Percentiles rank a stretch among this genome's conserved stretches.
Evolutionary conservation across 768 basidiomycete species (phyloP).

Genomic region (Hygrocybe punicea): DNA sequence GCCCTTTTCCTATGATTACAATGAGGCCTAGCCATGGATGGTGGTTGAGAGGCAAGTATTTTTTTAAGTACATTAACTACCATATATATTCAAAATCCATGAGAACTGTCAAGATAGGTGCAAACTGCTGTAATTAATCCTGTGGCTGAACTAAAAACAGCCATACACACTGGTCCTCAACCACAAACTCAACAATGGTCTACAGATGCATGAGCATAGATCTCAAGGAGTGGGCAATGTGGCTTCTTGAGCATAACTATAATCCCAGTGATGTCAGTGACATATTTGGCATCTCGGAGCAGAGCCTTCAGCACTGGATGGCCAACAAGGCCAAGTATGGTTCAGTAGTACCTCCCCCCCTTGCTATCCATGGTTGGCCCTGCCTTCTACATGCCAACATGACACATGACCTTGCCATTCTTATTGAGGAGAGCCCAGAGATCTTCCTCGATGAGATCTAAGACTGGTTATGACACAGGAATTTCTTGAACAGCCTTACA

Average conservation of each 20-base stretch:
- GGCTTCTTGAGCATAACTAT: constrained; percentile 5
- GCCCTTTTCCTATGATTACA: too few relatives aligned
- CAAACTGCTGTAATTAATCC: too few relatives aligned
- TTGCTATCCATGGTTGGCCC: constrained; percentile 4
- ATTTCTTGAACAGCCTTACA: constrained; percentile 16
- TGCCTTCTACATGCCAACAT: constrained; percentile 5
- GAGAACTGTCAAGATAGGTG: too few relatives aligned
- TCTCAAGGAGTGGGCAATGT: constrained; percentile 6
- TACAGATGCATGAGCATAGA: constrained; percentile 5
- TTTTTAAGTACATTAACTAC: too few relatives aligned
- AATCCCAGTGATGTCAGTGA: not conserved
- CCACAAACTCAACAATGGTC: not conserved
- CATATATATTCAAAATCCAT: too few relatives aligned
- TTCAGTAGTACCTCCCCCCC: not conserved
- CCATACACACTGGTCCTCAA: not conserved
- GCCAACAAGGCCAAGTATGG: not conserved
- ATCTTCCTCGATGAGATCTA: constrained; percentile 23
- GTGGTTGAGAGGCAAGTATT: too few relatives aligned
- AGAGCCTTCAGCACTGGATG: not conserved
- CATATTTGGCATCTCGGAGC: constrained; percentile 5
- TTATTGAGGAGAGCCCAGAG: constrained; percentile 13
- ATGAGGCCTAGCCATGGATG: too few relatives aligned
- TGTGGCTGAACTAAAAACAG: too few relatives aligned
- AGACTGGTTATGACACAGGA: constrained; percentile 19
- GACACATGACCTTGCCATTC: constrained; percentile 8